These are phyloP conservation scores for Licmophora abbreviata DNA, from an alignment of 108 stramenopile species.

Conservation along the genomic window DNA sequence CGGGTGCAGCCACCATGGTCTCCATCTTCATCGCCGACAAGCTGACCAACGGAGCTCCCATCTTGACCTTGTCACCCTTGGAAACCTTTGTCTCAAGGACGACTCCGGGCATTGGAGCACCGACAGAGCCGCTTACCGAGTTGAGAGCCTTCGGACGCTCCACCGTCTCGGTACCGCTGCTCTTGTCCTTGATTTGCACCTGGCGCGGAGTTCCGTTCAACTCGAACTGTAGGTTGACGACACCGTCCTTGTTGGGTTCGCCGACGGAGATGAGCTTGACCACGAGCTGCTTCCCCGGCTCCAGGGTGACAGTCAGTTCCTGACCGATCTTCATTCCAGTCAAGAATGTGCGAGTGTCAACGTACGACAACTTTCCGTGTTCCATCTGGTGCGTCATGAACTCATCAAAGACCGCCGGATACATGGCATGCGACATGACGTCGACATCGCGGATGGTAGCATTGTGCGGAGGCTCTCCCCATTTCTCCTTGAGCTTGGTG, in stretches of 20 bases:
- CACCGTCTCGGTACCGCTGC: conserved; percentile 24
- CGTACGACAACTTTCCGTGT: conserved; percentile 67
- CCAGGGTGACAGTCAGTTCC: conserved; percentile 67
- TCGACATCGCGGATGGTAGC: conserved; percentile 68
- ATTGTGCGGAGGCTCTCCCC: conserved; percentile 27
- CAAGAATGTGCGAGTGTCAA: conserved; percentile 92
- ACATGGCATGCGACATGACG: conserved; percentile 87
- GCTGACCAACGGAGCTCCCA: conserved; percentile 84
- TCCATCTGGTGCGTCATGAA: conserved; percentile 55
- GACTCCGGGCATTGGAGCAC: conserved; percentile 94
- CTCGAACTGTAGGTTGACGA: conserved; percentile 86
- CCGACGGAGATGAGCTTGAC: conserved; percentile 67
- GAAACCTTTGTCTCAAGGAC: conserved; percentile 87
- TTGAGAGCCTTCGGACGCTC: conserved; percentile 53
- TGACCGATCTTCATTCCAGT: conserved; percentile 88
- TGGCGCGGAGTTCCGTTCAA: conserved; percentile 87
- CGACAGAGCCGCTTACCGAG: conserved; percentile 63
- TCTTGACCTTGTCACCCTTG: conserved; percentile 78
- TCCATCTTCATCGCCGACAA: conserved; percentile 99
- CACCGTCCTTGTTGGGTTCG: conserved; percentile 62
- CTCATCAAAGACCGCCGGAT: conserved; percentile 88
- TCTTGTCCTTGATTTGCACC: conserved; percentile 64
- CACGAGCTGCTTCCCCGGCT: conserved; percentile 78
- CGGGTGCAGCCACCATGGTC: conserved; percentile 80
- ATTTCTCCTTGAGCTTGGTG: conserved; percentile 61